These are phyloP conservation scores for Exophiala spinifera DNA, from an alignment of 2,329 filamentous ascomycete genomes.

Conservation along the genomic window DNA sequence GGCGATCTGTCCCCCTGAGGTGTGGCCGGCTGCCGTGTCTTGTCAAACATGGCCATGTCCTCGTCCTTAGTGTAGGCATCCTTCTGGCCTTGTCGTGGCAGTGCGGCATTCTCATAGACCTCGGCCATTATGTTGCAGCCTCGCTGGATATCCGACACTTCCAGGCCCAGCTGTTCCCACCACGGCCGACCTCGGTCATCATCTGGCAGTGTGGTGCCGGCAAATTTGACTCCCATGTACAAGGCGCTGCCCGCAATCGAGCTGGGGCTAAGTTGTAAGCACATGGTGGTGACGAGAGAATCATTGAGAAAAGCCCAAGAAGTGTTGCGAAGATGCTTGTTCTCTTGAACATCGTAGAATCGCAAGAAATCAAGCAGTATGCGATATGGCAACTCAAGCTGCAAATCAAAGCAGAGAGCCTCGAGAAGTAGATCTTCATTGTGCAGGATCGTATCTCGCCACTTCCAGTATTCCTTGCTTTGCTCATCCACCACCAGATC, in stretches of 20 bases:
- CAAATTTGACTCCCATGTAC: constrained; percentile 79
- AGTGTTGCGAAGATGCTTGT: constrained; percentile 77
- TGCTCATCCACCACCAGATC: constrained; percentile 91
- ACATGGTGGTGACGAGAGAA: constrained; percentile 77
- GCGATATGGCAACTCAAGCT: constrained; percentile 83
- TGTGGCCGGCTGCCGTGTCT: constrained; percentile 33
- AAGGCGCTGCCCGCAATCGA: constrained; percentile 82
- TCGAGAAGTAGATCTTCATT: constrained; percentile 93
- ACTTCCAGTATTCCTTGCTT: constrained; percentile 97
- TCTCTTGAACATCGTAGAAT: constrained; percentile 69
- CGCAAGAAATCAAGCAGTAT: constrained; percentile 78
- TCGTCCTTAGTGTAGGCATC: constrained; percentile 40
- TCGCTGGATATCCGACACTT: constrained; percentile 65
- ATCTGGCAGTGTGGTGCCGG: constrained; percentile 67
- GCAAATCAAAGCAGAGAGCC: constrained; percentile 87
- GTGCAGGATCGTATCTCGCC: constrained; percentile 88
- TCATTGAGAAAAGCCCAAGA: constrained; percentile 96
- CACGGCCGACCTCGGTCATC: constrained; percentile 74
- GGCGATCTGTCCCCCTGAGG: constrained; percentile 21
- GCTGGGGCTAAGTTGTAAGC: constrained; percentile 72
- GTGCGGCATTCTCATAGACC: constrained; percentile 45
- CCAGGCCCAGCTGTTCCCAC: constrained; percentile 78
- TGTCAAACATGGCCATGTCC: constrained; percentile 34
- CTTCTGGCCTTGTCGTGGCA: constrained; percentile 43
- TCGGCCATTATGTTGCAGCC: constrained; percentile 74